phyloP scores from a whole-genome alignment of 495 filamentous ascomycete genomes.

The Penicillium malachiteum region DNA sequence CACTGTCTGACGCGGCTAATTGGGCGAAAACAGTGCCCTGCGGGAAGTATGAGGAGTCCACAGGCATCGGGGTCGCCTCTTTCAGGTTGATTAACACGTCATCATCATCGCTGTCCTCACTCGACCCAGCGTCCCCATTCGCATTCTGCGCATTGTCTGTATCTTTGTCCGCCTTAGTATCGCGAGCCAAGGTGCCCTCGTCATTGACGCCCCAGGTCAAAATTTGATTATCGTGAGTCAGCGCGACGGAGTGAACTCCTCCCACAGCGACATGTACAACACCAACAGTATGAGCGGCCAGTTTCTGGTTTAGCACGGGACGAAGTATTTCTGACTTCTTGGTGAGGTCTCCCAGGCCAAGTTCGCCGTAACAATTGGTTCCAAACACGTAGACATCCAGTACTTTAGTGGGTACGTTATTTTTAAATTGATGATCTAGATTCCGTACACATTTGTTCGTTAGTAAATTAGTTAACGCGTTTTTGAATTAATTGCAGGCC shows the following conservation, averaged over 20 bases:
- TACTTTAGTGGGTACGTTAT: neutral
- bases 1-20: constrained; percentile 61
- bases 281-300: neutral
- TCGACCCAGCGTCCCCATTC: too few species aligned
- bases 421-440: neutral
- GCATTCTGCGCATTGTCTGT: neutral
- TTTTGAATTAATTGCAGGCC: too few species aligned
- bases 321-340: constrained; percentile 3
- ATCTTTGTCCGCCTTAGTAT: neutral
- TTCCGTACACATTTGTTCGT: too few species aligned
- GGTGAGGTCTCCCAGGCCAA: constrained; percentile 3
- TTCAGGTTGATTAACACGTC: neutral
- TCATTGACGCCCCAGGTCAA: constrained; percentile 8
- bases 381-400: constrained; percentile 5
- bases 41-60: neutral
- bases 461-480: too few species aligned
- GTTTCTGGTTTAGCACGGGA: constrained; percentile 1
- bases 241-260: constrained; percentile 3
- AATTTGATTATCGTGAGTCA: constrained; percentile 4
- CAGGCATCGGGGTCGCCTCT: constrained; percentile 4
- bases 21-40: constrained; percentile 43
- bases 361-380: constrained; percentile 7
- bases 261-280: constrained; percentile 1
- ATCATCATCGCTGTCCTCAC: constrained; percentile 2
- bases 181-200: constrained; percentile 2